Evolutionary conservation across 1,284 basidiomycete genomes (phyloP), one percentile per base, ranked within the genome.

Genomic region (Trametes versicolor): DNA sequence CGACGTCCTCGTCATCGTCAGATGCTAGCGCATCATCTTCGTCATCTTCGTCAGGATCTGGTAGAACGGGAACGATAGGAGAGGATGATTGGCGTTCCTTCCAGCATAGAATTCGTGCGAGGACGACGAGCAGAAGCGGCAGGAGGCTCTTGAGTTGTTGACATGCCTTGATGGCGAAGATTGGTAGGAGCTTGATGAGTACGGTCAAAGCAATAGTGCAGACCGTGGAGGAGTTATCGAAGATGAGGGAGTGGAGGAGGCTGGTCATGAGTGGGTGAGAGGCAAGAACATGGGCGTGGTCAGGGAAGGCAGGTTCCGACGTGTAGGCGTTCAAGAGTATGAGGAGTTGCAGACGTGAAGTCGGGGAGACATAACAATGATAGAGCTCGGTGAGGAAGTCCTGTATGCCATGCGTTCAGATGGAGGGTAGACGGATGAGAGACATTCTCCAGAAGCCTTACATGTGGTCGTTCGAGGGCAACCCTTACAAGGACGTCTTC

Each of bases 81-180:
- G 62, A 58, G 12, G 81, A 72, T 15, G 78, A 75, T 25, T 78
- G 75, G 43, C 82, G 77, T 62, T 86, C 84, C 69, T 86, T 87
- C 91, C 92, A 94, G 72, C 88, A 91, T 62, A 93, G 78, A 19
- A 88, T 81, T 53, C 90, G 82, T 0, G 89, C 88, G 13, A 93
- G 81, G 54, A 93, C 84, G 15, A 83, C 85, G 50, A 92, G 80
- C 6, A 93, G 78, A 54, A 78, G 81, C 2, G 92, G 90, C 9
- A 94, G 81, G 47, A 87, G 79, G 37, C 72, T 69, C 70, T 85
- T 87, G 63, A 94, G 80, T 6, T 81, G 77, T 10, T 82, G 75
- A 49, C 80, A 83, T 17, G 89, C 85, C 64, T 87, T 81, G 5
- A 90, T 85, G 5, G 92, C 92, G 62, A 93, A 82, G 36, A 88